These are phyloP conservation scores for Adenanthera pavonina DNA, from an alignment of 306 rosid species.

Conservation along the genomic window DNA sequence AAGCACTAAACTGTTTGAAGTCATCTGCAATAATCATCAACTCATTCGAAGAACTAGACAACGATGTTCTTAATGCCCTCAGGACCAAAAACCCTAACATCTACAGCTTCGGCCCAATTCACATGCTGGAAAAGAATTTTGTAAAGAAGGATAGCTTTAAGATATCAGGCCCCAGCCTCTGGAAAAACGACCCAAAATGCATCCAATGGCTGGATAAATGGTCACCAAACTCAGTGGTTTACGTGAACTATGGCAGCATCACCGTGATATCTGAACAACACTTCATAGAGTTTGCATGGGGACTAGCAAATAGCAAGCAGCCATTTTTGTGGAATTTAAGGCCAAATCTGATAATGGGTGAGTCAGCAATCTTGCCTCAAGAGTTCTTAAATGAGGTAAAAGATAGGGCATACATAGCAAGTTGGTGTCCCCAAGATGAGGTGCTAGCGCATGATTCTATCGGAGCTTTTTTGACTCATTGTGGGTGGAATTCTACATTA, in stretches of 20 bases:
- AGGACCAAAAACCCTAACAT: too few relatives aligned
- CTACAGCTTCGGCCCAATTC: too few relatives aligned
- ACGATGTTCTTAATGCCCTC: too few relatives aligned
- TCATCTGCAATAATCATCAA: too few relatives aligned
- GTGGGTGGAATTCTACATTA: too few relatives aligned
- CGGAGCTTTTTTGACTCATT: too few relatives aligned
- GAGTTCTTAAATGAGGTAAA: background rate
- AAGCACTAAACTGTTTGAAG: too few relatives aligned
- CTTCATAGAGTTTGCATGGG: constrained; percentile 54
- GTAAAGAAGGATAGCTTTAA: too few relatives aligned
- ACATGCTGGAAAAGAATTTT: too few relatives aligned
- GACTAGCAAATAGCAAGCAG: constrained; percentile 42
- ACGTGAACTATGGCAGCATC: constrained; percentile 46
- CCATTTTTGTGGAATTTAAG: constrained; percentile 29
- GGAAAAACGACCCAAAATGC: constrained; percentile 34
- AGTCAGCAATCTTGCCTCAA: background rate
- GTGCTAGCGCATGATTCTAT: too few relatives aligned
- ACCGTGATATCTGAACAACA: constrained; percentile 40
- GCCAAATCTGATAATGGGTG: constrained; percentile 37
- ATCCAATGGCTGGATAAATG: constrained; percentile 44
- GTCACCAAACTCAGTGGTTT: constrained; percentile 44
- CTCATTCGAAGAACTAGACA: too few relatives aligned
- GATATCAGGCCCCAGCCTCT: too few relatives aligned
- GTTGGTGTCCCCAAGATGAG: background rate
- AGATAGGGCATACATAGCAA: background rate